Percentiles rank a stretch among this genome's conserved stretches.
These are phyloP conservation scores for Phanerochaete carnosa DNA, from an alignment of 768 basidiomycete species.

Conservation along the genomic window DNA sequence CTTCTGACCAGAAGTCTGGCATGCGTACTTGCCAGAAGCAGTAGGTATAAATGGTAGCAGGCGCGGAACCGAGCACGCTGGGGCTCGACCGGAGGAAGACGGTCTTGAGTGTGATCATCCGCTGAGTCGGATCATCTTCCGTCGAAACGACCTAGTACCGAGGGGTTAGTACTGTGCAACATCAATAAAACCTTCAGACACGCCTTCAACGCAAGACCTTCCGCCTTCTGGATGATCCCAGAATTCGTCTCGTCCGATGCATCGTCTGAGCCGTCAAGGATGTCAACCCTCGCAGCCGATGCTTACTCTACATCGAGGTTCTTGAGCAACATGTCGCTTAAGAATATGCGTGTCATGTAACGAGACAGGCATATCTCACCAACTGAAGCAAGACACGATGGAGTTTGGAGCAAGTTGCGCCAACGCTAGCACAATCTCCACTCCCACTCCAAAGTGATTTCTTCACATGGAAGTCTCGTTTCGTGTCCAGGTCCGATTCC, in stretches of 20 bases:
- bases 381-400: too few species aligned
- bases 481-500: too few species aligned
- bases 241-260: constrained; percentile 18
- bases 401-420: too few species aligned
- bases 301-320: constrained; percentile 17
- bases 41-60: constrained; percentile 34
- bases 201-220: constrained; percentile 42
- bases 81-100: constrained; percentile 47
- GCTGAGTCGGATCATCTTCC: constrained; percentile 46
- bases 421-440: too few species aligned
- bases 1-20: neutral
- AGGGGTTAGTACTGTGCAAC: neutral
- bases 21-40: constrained; percentile 26
- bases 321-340: constrained; percentile 11
- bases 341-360: constrained; percentile 8
- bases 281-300: constrained; percentile 11
- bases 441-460: too few species aligned
- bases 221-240: constrained; percentile 37
- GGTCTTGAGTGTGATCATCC: constrained; percentile 46
- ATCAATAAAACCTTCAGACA: neutral
- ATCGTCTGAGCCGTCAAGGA: constrained; percentile 8
- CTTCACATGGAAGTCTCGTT: too few species aligned
- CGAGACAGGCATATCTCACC: neutral
- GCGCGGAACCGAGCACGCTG: constrained; percentile 44
- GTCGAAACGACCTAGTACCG: constrained; percentile 41